Base-by-base conservation (phyloP, 805 yeast genomes). In the Maudiozyma bulderi region DNA sequence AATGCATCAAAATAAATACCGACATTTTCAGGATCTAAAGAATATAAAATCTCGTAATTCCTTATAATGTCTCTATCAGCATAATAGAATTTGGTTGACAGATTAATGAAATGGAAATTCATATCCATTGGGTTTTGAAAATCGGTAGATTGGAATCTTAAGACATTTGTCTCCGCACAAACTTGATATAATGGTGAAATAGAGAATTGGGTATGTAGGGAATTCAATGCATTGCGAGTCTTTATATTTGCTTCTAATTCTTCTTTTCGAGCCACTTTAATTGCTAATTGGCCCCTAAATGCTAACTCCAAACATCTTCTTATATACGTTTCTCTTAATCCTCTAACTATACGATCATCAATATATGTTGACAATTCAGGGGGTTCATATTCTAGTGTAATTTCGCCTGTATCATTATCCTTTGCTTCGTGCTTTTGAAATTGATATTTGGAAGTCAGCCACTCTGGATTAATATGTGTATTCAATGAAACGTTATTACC, bases 1-100 rank as follows among this genome's bases (percentile, higher is more conserved):
- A 84, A 60, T 0, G 83, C 76, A 59, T 84, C 89, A 54, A 78
- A 74, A 54, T 81, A 82, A 34, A 68, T 61, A 0, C 84, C 80
- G 1, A 60, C 52, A 44, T 73, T 67, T 0, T 54, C 59, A 0
- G 76, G 73, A 59, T 83, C 86, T 45, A 69, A 49, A 0, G 52
- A 46, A 4, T 61, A 55, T 47, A 74, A 71, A 0, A 62, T 58
- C 20, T 74, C 71, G 57, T 75, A 84, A 39, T 78, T 71, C 15
- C 67, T 66, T 11, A 72, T 69, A 10, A 84, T 67, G 33, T 70
- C 61, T 14, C 72, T 68, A 52, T 80, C 84, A 29, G 70, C 56
- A 57, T 78, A 81, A 52, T 71, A 71, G 15, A 74, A 73, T 11
- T 72, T 69, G 0, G 73, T 70, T 1, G 82, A 78, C 5, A 82